A percentile compares a stretch with the other conserved stretches of the same genome.
phyloP scores from a whole-genome alignment of 305 asterid species.

The Solanum hybrid region DNA sequence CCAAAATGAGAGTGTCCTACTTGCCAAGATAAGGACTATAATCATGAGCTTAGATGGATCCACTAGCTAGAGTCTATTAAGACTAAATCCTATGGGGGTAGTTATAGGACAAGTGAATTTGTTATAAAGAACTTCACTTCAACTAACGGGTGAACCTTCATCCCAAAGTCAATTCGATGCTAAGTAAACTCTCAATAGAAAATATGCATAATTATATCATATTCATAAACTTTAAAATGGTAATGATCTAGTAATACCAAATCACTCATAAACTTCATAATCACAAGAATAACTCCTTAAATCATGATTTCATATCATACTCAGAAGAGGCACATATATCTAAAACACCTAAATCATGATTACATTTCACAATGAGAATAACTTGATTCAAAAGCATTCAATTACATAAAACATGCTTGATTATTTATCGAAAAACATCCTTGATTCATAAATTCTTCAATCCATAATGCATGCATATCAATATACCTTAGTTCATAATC shows the following conservation, averaged over 20 bases:
- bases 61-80: neutral
- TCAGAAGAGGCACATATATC: neutral
- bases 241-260: too few relatives aligned
- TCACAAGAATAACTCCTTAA: too few relatives aligned
- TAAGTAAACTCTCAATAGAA: neutral
- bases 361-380: neutral
- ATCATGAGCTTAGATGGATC: neutral
- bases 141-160: neutral
- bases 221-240: neutral
- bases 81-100: neutral
- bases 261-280: too few relatives aligned
- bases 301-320: too few relatives aligned
- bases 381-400: neutral
- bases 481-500: neutral
- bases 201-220: too few relatives aligned
- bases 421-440: too few relatives aligned
- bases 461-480: neutral
- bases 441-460: neutral
- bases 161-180: neutral
- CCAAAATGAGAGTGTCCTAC: neutral
- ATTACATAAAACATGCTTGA: neutral
- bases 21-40: neutral
- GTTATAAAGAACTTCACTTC: neutral
- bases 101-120: neutral
- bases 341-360: neutral